These are phyloP conservation scores for Debaryomyces coudertii DNA, from an alignment of 1,139 yeast genomes.

Conservation along the genomic window DNA sequence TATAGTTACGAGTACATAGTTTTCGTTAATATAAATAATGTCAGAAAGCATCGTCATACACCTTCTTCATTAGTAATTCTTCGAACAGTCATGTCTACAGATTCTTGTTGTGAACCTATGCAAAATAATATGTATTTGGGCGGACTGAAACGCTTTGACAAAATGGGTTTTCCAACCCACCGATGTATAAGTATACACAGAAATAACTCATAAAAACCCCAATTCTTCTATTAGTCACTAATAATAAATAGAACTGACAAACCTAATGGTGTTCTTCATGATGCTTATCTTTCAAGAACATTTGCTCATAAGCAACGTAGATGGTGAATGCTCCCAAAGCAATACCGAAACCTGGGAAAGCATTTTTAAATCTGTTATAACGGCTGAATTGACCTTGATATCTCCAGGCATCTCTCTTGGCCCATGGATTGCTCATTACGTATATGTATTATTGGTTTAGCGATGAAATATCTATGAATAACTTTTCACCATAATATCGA, in stretches of 20 bases:
- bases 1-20: slow-evolving; percentile 4
- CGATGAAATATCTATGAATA: background rate
- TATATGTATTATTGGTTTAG: slow-evolving; percentile 3
- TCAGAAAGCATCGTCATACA: background rate
- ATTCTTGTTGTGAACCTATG: background rate
- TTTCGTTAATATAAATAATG: slow-evolving; percentile 6
- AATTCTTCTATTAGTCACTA: background rate
- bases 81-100: slow-evolving; percentile 2
- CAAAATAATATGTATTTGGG: slow-evolving; percentile 5
- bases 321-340: slow-evolving; percentile 78
- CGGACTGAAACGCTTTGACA: background rate
- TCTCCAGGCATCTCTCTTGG: slow-evolving; percentile 89
- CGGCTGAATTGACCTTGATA: slow-evolving; percentile 81
- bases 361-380: slow-evolving; percentile 65
- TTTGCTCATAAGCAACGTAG: slow-evolving; percentile 66
- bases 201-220: background rate
- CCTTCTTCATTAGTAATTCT: background rate
- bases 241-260: background rate
- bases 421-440: slow-evolving; percentile 50
- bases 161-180: background rate
- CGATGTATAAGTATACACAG: slow-evolving; percentile 4
- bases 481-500: slow-evolving; percentile 3
- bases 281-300: slow-evolving; percentile 36
- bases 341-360: slow-evolving; percentile 84
- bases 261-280: slow-evolving; percentile 34